Conservation (phyloP, 164 flowering plant genomes). For the Echeveria elegans region DNA sequence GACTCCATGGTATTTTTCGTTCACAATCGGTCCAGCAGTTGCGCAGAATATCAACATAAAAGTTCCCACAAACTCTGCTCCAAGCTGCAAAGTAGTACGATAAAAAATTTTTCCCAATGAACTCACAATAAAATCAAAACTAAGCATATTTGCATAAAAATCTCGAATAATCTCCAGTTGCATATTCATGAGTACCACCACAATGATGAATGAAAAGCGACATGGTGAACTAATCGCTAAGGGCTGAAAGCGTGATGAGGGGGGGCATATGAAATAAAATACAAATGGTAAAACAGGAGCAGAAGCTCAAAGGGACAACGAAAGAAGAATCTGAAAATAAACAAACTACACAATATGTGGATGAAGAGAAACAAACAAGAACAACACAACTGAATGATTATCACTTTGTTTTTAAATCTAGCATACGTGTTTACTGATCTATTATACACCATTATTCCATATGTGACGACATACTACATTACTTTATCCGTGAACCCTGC, state of each 20-base stretch:
- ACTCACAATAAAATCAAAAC: neutral
- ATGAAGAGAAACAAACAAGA: constrained; percentile 4
- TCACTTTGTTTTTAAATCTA: neutral
- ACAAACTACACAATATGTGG: neutral
- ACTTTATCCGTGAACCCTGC: neutral
- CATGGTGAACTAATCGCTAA: neutral
- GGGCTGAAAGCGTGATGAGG: neutral
- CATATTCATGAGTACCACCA: neutral
- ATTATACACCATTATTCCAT: neutral
- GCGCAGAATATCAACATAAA: constrained; percentile 75
- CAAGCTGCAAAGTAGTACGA: constrained; percentile 33
- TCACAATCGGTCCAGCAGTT: constrained; percentile 74
- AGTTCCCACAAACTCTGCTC: constrained; percentile 86
- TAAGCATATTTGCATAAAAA: neutral
- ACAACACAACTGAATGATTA: neutral
- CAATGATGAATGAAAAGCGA: too few species aligned
- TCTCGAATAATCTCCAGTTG: neutral
- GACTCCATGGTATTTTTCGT: constrained; percentile 57
- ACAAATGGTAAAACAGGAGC: neutral
- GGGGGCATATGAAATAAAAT: neutral
- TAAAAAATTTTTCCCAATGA: neutral
- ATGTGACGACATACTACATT: neutral
- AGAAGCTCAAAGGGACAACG: neutral
- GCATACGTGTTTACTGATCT: constrained; percentile 1
- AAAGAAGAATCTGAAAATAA: neutral